Evolutionary conservation across 176 grass and related monocot species (phyloP), one percentile per base, ranked within the genome.

Genomic region (Phragmites australis): DNA sequence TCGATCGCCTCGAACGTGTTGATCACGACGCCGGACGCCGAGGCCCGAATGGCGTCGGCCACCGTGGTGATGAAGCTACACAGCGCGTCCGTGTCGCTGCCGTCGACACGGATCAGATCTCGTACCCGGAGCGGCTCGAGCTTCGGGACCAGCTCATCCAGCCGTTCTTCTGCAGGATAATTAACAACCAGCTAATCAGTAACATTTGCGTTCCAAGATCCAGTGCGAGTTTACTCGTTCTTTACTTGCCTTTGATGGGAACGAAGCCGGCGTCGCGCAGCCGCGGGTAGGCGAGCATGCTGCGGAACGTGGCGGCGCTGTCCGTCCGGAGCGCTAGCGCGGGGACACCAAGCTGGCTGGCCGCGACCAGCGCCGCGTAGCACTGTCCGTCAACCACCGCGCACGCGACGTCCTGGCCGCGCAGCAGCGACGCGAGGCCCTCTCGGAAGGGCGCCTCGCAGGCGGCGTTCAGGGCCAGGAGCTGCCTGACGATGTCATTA

Each of bases 1-100:
- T 91, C 89, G 70, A 84, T 66, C 56, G 49, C 81, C 13, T 57
- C 19, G 70, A 87, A 87, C 8, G 86, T 83, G 74, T 85, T 81
- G 16, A 79, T 0, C 13, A 83, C 41, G 5, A 88, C 59, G 30
- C 49, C 86, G 0, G 75, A 18, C 18, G 81, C 43, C 5, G 23
- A 73, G 0, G n/a, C 19, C 12, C 75, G n/a, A 31, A 21, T 16
- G 31, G 82, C 53, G 43, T 25, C 13, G 47, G 8, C 9, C 32
- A 81, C 14, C 3, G 1, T 0, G 26, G 70, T 19, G 46, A 63
- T 55, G 76, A 75, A 83, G 0, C 41, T 15, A 41, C 44, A 9
- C 44, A 77, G 37, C 15, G 64, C 15, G 2, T 39, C 78, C 21
- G 15, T 30, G 68, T 46, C 21, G 30, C 39, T 23, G 39, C 41